These are phyloP conservation scores for Termitomyces bulborhizus DNA, from an alignment of 768 basidiomycete genomes.

Conservation along the genomic window DNA sequence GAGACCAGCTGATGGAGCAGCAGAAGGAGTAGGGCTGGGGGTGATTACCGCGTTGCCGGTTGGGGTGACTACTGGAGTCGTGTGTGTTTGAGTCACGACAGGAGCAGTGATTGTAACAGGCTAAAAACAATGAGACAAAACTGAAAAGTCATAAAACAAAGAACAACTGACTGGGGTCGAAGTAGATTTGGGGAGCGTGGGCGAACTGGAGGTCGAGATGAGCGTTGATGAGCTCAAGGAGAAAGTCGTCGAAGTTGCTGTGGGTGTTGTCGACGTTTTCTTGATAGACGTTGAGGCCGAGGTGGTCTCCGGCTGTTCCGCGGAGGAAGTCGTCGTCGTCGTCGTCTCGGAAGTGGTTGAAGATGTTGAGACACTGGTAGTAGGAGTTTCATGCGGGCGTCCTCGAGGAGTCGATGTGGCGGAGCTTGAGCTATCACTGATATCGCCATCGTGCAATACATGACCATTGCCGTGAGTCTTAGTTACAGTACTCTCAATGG, in stretches of 20 bases:
- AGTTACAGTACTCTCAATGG: neutral
- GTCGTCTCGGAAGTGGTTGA: no score
- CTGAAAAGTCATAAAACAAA: neutral
- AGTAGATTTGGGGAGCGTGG: neutral
- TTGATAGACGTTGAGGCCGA: neutral
- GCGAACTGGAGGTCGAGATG: conserved; percentile 7
- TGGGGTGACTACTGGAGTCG: conserved; percentile 14
- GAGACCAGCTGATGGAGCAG: conserved; percentile 17
- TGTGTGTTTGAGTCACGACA: conserved; percentile 12
- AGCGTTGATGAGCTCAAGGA: conserved; percentile 2
- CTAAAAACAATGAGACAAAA: conserved; percentile 8
- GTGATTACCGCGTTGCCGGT: conserved; percentile 6
- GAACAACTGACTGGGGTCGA: conserved; percentile 9
- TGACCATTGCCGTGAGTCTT: no score
- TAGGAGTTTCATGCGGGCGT: no score
- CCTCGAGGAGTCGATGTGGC: no score
- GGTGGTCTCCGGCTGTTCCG: neutral
- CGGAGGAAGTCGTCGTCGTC: neutral
- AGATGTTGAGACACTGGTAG: no score
- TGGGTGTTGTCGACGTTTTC: neutral
- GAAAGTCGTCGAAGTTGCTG: conserved; percentile 1
- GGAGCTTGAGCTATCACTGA: no score
- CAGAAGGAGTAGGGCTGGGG: conserved; percentile 14
- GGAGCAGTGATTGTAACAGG: conserved; percentile 10
- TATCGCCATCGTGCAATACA: neutral